phyloP scores from a whole-genome alignment of 441 rosid genomes.

The Melastoma candidum region DNA sequence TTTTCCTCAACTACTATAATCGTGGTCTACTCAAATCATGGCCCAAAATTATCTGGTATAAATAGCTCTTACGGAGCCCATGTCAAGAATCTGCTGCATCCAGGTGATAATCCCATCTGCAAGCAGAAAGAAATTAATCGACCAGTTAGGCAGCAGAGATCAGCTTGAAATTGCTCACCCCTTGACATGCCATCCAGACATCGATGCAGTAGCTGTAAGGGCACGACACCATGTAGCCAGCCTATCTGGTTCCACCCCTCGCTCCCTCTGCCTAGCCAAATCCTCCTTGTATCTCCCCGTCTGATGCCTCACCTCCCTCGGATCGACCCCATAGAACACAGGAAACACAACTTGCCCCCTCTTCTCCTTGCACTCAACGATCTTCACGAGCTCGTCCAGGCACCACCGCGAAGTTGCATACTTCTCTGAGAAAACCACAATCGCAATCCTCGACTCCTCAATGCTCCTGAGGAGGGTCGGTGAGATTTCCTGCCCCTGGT shows the following conservation, averaged over 20 bases:
- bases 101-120: too few relatives aligned
- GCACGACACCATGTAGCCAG: conserved; percentile 3
- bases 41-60: too few relatives aligned
- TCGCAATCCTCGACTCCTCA: neutral
- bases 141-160: too few relatives aligned
- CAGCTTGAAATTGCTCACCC: too few relatives aligned
- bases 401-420: conserved; percentile 9
- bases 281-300: neutral
- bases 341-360: conserved; percentile 6
- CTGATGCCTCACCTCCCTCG: neutral
- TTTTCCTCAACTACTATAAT: too few relatives aligned
- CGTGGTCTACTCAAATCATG: too few relatives aligned
- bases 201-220: neutral
- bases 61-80: too few relatives aligned
- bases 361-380: conserved; percentile 5
- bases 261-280: neutral
- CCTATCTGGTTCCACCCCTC: neutral
- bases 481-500: neutral
- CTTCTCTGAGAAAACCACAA: conserved; percentile 1
- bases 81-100: too few relatives aligned
- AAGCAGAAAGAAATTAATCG: too few relatives aligned
- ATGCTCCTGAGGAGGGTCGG: conserved; percentile 2
- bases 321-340: conserved; percentile 10
- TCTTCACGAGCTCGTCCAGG: conserved; percentile 8
- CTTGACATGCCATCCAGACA: neutral